These are phyloP conservation scores for Chamaecrista fasciculata DNA, from an alignment of 306 rosid species.

Conservation along the genomic window DNA sequence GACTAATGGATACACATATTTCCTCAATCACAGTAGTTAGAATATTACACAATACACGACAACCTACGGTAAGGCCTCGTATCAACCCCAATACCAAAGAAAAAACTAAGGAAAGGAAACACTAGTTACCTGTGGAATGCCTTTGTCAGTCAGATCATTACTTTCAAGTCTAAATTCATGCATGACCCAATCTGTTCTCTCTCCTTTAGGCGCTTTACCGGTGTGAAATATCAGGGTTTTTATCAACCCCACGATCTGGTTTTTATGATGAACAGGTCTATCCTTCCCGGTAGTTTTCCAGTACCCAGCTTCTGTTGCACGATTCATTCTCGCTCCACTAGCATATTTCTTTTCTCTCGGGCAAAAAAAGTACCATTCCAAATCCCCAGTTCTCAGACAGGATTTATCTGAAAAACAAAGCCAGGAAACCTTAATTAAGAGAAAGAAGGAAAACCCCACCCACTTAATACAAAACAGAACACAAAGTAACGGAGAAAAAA, in stretches of 20 bases:
- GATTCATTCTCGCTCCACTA: constrained; percentile 64
- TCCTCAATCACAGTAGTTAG: not conserved
- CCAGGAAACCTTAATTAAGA: not conserved
- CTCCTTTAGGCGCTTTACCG: constrained; percentile 55
- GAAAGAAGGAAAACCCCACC: not conserved
- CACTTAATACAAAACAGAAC: not conserved
- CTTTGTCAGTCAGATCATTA: constrained; percentile 30
- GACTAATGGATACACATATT: not conserved
- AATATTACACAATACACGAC: not conserved
- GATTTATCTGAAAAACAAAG: constrained; percentile 47
- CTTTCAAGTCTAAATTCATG: constrained; percentile 73
- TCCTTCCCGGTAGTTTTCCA: constrained; percentile 94
- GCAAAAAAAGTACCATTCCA: constrained; percentile 78
- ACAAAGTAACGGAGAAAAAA: not conserved
- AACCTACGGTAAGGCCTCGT: not conserved
- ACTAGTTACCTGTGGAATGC: constrained; percentile 48
- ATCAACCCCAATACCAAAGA: not conserved
- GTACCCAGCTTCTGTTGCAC: constrained; percentile 60
- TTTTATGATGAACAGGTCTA: constrained; percentile 33
- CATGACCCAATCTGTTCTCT: constrained; percentile 85
- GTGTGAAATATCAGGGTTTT: constrained; percentile 68
- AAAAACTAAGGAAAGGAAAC: not conserved
- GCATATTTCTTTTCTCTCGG: constrained; percentile 60
- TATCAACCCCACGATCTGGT: constrained; percentile 53
- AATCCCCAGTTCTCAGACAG: constrained; percentile 50